These are phyloP conservation scores for Verbena officinalis DNA, from an alignment of 257 asterid genomes.

Conservation along the genomic window DNA sequence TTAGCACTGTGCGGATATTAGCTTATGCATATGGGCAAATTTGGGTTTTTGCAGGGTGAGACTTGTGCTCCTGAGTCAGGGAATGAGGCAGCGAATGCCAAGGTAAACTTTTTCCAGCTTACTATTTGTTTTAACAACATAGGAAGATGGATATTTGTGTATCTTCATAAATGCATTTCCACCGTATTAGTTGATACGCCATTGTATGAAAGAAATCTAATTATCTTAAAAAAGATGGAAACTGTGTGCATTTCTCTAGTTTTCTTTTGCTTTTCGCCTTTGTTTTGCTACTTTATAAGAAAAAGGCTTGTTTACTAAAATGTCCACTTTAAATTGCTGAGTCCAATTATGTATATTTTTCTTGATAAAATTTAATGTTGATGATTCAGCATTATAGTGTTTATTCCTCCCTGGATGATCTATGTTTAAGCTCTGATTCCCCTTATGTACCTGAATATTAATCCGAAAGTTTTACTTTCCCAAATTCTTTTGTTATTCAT, in stretches of 20 bases:
- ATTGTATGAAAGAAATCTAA: constrained; percentile 21
- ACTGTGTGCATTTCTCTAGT: constrained; percentile 2
- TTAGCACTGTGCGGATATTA: constrained; percentile 23
- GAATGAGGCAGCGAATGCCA: constrained; percentile 65
- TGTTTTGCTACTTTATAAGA: background rate
- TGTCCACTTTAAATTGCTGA: constrained; percentile 2
- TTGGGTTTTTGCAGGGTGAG: constrained; percentile 76
- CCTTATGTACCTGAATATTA: background rate
- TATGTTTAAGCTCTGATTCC: constrained; percentile 13
- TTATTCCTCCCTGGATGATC: constrained; percentile 4
- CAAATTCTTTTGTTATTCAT: constrained; percentile 22
- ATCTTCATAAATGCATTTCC: constrained; percentile 15
- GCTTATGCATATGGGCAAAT: no score
- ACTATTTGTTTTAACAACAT: background rate
- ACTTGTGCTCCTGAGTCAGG: constrained; percentile 68
- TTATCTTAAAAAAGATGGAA: background rate
- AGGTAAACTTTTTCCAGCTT: constrained; percentile 50
- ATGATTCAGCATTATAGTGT: constrained; percentile 10
- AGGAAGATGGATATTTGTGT: constrained; percentile 16
- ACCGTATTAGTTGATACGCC: constrained; percentile 6
- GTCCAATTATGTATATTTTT: background rate
- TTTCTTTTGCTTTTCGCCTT: constrained; percentile 4
- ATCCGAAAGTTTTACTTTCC: background rate
- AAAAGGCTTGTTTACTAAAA: background rate
- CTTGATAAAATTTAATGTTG: background rate